phyloP scores from a whole-genome alignment of 495 filamentous ascomycete genomes.

The Pyrenula aspistea region DNA sequence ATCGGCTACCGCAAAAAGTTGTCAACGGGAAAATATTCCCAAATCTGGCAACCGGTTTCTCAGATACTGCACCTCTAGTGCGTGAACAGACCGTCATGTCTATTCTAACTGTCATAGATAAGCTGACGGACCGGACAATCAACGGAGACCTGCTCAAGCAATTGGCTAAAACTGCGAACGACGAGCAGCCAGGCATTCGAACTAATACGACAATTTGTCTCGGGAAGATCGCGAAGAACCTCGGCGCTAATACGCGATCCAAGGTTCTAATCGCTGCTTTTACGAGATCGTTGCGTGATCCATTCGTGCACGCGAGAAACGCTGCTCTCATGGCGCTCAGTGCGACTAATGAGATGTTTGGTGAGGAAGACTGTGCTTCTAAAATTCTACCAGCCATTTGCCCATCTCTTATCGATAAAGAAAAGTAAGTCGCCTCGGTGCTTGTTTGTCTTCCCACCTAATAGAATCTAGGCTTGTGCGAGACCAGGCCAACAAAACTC shows the following conservation, averaged over 20 bases:
- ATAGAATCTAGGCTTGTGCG: slow-evolving; percentile 47
- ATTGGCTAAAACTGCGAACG: slow-evolving; percentile 91
- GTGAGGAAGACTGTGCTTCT: slow-evolving; percentile 77
- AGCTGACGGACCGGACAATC: slow-evolving; percentile 82
- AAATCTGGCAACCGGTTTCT: slow-evolving; percentile 84
- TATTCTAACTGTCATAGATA: slow-evolving; percentile 69
- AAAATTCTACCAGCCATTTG: slow-evolving; percentile 76
- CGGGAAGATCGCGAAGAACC: slow-evolving; percentile 84
- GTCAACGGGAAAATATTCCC: slow-evolving; percentile 97
- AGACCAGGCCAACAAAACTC: slow-evolving; percentile 80
- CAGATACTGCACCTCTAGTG: slow-evolving; percentile 79
- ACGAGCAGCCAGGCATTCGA: slow-evolving; percentile 92
- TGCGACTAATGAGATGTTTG: slow-evolving; percentile 77
- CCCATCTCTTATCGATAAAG: slow-evolving; percentile 72
- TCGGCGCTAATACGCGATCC: slow-evolving; percentile 62
- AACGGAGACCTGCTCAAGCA: slow-evolving; percentile 89
- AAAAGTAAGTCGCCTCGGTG: slow-evolving; percentile 43
- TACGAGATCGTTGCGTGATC: slow-evolving; percentile 74
- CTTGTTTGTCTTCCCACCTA: not conserved
- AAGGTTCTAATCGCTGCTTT: slow-evolving; percentile 94
- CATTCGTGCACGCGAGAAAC: slow-evolving; percentile 85
- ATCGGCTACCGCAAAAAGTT: slow-evolving; percentile 74
- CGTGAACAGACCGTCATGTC: slow-evolving; percentile 94
- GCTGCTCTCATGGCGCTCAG: slow-evolving; percentile 75
- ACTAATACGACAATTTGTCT: slow-evolving; percentile 97